Percentiles rank a stretch among this genome's conserved stretches.
These are phyloP conservation scores for Penicillium coprophilum DNA, from an alignment of 495 filamentous ascomycete species.

Conservation along the genomic window DNA sequence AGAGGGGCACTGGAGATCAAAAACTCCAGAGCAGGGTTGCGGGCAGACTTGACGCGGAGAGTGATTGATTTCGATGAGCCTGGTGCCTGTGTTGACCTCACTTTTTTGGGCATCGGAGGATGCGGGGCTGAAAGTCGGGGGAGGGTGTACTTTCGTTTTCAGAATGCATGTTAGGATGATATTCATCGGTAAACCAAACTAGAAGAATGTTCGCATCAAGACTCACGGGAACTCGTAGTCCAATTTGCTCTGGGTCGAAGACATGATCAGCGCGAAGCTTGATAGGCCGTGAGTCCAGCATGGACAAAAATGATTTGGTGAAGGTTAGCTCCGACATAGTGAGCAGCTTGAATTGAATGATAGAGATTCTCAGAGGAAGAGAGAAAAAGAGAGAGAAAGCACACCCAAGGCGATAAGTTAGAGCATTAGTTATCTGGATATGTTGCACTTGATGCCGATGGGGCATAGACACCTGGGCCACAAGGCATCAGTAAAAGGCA, in stretches of 20 bases:
- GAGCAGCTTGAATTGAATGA: background rate
- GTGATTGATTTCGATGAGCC: conserved; percentile 52
- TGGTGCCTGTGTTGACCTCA: conserved; percentile 39
- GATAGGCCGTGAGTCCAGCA: conserved; percentile 70
- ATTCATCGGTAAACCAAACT: conserved; percentile 6
- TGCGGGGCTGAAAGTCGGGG: conserved; percentile 48
- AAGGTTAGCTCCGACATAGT: conserved; percentile 85
- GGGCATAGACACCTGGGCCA: conserved; percentile 6
- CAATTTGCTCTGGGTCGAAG: conserved; percentile 73
- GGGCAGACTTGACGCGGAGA: conserved; percentile 69
- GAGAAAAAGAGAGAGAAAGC: background rate
- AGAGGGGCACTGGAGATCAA: conserved; percentile 56
- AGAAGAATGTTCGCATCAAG: background rate
- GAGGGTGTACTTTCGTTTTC: conserved; percentile 42
- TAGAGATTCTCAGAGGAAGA: background rate
- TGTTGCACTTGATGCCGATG: background rate
- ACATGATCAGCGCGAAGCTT: conserved; percentile 83
- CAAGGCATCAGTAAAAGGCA: too few relatives aligned
- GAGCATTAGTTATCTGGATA: background rate
- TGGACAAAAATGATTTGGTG: conserved; percentile 76
- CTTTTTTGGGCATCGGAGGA: conserved; percentile 53
- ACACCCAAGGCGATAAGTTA: background rate
- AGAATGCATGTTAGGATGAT: conserved; percentile 12
- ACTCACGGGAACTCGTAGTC: conserved; percentile 68
- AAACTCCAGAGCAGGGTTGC: conserved; percentile 67